These are phyloP conservation scores for Ephemerocybe angulata DNA, from an alignment of 768 basidiomycete genomes.

Conservation along the genomic window DNA sequence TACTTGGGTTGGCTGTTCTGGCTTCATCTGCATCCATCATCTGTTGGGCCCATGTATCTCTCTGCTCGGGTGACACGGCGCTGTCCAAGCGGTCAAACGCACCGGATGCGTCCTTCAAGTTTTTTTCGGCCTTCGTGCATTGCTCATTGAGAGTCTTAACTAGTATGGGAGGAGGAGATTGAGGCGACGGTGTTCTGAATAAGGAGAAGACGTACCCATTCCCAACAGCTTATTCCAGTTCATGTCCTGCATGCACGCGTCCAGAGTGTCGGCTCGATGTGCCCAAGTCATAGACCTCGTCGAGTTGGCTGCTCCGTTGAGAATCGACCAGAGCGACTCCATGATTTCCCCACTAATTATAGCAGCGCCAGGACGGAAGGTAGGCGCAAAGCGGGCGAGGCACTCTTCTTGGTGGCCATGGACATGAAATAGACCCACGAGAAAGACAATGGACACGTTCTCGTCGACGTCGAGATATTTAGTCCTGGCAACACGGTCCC, in stretches of 20 bases:
- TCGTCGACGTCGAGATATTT: not conserved
- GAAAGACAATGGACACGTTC: not conserved
- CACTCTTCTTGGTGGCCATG: conserved; percentile 23
- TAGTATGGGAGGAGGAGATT: not conserved
- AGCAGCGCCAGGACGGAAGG: conserved; percentile 11
- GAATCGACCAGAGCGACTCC: conserved; percentile 16
- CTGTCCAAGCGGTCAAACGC: no score
- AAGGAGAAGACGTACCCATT: conserved; percentile 11
- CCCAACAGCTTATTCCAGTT: conserved; percentile 23
- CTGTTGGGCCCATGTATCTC: not conserved
- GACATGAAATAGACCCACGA: conserved; percentile 16
- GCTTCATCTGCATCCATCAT: not conserved
- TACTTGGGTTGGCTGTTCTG: not conserved
- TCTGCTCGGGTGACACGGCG: not conserved
- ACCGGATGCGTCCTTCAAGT: no score
- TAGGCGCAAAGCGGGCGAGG: conserved; percentile 16
- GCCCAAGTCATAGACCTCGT: conserved; percentile 12
- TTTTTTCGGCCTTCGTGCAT: no score
- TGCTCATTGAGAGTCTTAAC: not conserved
- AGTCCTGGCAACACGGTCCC: conserved; percentile 2
- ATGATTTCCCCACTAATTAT: conserved; percentile 14
- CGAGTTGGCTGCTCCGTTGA: conserved; percentile 8
- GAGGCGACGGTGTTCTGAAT: not conserved
- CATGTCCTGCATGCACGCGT: conserved; percentile 20
- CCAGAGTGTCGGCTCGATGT: conserved; percentile 13